Conservation (phyloP, 208 protist species). For the Dictyostelium gargantuum region DNA sequence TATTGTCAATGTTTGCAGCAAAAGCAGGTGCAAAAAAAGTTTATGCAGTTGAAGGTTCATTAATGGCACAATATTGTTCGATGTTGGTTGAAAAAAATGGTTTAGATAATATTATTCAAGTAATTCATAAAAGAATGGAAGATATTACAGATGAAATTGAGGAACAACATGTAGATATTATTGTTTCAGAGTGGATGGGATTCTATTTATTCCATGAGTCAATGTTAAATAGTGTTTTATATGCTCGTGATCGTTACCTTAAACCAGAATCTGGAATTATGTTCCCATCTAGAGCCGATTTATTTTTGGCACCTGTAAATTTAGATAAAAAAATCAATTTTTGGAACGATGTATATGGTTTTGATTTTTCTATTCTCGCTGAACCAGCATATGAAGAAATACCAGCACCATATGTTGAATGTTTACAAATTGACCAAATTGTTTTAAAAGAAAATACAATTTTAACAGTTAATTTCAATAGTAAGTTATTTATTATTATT, state of each 20-base stretch:
- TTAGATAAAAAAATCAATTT: constrained; percentile 5
- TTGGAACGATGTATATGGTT: constrained; percentile 65
- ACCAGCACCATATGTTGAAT: not conserved
- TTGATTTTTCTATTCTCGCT: constrained; percentile 41
- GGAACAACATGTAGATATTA: constrained; percentile 89
- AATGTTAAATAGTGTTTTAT: constrained; percentile 95
- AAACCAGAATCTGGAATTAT: constrained; percentile 33
- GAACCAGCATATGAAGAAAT: not conserved
- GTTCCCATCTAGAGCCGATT: constrained; percentile 22
- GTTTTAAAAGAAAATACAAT: not conserved
- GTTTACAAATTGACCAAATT: not conserved
- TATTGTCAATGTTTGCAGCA: constrained; percentile 97
- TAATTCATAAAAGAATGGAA: constrained; percentile 54
- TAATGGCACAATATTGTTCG: not conserved
- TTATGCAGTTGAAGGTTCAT: constrained; percentile 46
- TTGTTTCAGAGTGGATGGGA: constrained; percentile 96
- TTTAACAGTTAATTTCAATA: constrained; percentile 14
- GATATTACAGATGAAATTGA: constrained; percentile 85
- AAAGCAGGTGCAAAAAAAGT: constrained; percentile 69
- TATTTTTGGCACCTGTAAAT: constrained; percentile 17
- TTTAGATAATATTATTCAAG: not conserved
- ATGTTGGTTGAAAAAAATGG: not conserved
- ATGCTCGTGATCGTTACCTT: constrained; percentile 91
- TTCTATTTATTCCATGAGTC: constrained; percentile 97
- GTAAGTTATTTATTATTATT: not conserved